Evolutionary conservation across 2,329 filamentous ascomycete species (phyloP).

Genomic region (Aspergillus pseudotamarii): DNA sequence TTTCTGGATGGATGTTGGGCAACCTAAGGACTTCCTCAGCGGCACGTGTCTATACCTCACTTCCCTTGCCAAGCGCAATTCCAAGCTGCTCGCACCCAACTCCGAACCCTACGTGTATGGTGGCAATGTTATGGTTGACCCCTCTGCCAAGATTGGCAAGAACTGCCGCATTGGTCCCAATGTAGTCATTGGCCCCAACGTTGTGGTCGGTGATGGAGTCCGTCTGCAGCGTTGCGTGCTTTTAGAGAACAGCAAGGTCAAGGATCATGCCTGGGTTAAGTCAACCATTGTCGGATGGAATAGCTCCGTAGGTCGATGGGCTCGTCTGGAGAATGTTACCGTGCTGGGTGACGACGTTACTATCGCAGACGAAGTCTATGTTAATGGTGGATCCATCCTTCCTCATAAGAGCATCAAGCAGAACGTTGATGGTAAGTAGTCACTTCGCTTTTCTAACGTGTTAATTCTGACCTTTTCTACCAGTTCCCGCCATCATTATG

Average conservation of each 20-base stretch:
- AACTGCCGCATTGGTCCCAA: constrained; percentile 98
- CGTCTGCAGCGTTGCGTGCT: constrained; percentile 91
- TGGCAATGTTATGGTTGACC: constrained; percentile 94
- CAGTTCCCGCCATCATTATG: constrained; percentile 55
- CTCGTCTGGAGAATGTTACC: constrained; percentile 95
- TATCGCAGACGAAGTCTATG: constrained; percentile 97
- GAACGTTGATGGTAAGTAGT: constrained; percentile 77
- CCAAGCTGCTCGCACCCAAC: constrained; percentile 75
- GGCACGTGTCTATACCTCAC: constrained; percentile 96
- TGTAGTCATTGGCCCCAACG: constrained; percentile 90
- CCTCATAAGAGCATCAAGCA: constrained; percentile 99
- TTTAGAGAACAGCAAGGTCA: constrained; percentile 86
- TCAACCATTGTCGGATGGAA: constrained; percentile 99
- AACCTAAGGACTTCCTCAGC: constrained; percentile 96
- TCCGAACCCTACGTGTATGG: constrained; percentile 82
- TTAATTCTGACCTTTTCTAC: constrained; percentile 9
- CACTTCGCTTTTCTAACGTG: neutral
- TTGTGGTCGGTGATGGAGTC: constrained; percentile 90
- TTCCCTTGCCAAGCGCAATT: constrained; percentile 85
- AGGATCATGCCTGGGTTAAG: constrained; percentile 99
- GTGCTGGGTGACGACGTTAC: constrained; percentile 97
- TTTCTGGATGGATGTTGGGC: constrained; percentile 99
- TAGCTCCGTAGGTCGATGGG: constrained; percentile 93
- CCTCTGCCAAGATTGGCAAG: constrained; percentile 92
- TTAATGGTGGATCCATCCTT: constrained; percentile 92